Evolutionary conservation across 805 yeast species (phyloP).

Genomic region (Yamadazyma laniorum): DNA sequence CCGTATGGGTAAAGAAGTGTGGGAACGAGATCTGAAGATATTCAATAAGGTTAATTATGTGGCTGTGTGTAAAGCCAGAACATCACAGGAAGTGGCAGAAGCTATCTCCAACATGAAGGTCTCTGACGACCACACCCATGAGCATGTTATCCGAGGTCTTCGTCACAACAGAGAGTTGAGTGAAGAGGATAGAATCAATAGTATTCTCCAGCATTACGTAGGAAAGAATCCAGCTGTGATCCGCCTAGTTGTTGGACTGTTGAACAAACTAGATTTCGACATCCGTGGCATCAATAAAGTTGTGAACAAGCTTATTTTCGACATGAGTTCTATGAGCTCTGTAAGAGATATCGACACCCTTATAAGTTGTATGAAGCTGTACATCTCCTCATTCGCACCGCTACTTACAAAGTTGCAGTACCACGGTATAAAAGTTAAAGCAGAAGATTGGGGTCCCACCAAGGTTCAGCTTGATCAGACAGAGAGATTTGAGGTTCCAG

Average conservation of each 20-base stretch:
- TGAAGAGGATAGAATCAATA: not conserved
- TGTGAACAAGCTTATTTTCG: slow-evolving; percentile 4
- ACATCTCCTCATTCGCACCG: slow-evolving; percentile 1
- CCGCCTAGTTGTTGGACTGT: not conserved
- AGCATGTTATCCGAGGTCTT: not conserved
- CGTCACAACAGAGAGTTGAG: not conserved
- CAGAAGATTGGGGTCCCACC: not conserved
- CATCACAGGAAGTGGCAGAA: not conserved
- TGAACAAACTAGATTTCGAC: not conserved
- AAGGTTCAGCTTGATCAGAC: slow-evolving; percentile 1
- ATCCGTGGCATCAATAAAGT: not conserved
- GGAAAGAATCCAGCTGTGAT: not conserved
- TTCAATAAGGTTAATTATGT: slow-evolving; percentile 26
- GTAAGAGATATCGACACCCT: not conserved
- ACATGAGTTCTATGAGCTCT: slow-evolving; percentile 6
- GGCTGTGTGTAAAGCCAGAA: not conserved
- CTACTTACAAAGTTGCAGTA: slow-evolving; percentile 1
- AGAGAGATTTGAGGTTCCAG: slow-evolving; percentile 5
- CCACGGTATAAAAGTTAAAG: slow-evolving; percentile 1
- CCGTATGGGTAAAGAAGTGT: slow-evolving; percentile 17
- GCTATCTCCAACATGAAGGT: not conserved
- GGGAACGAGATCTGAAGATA: slow-evolving; percentile 30
- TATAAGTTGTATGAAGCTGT: slow-evolving; percentile 5
- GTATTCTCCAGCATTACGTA: not conserved
- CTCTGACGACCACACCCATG: not conserved